Evolutionary conservation across 176 grass and related monocot species (phyloP), one percentile per base, ranked within the genome.

Genomic region (Juncus inflexus): DNA sequence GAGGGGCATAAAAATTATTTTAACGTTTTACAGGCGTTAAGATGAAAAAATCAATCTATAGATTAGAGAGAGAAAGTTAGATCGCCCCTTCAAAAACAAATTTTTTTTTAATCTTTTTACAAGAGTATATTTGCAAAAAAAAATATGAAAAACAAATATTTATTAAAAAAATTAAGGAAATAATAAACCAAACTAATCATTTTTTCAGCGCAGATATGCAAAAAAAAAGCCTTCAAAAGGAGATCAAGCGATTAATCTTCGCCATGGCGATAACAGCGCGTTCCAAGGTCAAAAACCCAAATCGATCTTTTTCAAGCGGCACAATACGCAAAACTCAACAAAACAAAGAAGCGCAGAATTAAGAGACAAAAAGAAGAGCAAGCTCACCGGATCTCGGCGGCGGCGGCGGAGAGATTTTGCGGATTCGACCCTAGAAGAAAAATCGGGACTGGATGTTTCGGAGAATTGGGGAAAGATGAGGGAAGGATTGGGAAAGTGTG

Each of bases 401-500:
- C 6, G 28, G 11, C 58, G 4, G 40, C 52, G 52, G 12, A 52
- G 52, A 13, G 28, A 60, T 58, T 60, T 59, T 71, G 68, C 14
- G 38, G 68, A 45, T 71, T 59, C 35, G 37, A 41, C 68, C 68
- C 54, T 55, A 3, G 9, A 45, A 55, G 57, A 70, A 67, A 70
- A 60, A 71, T 47, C 10, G 50, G 41, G 28, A 42, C 43, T 58
- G 15, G 68, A 71, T 71, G 7, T 4, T 42, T 71, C 58, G 37
- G 55, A 4, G n/a, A 71, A 59, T 71, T 60, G 52, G 39, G 4
- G 54, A 71, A 71, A 71, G 58, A 28, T 58, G 6, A 71, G 68
- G 68, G 68, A 56, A 71, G 42, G 15, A 71, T 71, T 59, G 52
- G 13, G 68, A 71, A 71, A 12, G 40, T 71, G 55, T 10, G 12